Conservation (phyloP, 331 rosid species). For the Rosa hybrid region DNA sequence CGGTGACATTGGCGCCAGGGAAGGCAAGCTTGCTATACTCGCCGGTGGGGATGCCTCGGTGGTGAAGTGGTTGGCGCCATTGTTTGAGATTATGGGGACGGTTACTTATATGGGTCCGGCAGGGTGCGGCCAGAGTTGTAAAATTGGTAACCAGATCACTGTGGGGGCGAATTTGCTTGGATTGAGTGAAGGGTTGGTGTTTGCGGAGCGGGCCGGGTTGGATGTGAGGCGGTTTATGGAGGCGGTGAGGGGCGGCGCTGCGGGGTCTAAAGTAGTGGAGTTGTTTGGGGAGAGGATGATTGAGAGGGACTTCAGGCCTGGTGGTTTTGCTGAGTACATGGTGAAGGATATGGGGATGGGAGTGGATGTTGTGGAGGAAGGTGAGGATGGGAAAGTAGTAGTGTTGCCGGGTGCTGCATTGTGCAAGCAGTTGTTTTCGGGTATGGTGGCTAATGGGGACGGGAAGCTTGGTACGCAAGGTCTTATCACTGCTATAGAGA, state of each 20-base stretch:
- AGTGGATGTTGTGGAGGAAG: conserved; percentile 55
- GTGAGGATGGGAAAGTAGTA: conserved; percentile 37
- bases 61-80: conserved; percentile 63
- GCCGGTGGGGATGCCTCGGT: conserved; percentile 63
- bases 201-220: conserved; percentile 71
- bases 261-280: conserved; percentile 67
- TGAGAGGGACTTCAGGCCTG: conserved; percentile 60
- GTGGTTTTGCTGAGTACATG: conserved; percentile 69
- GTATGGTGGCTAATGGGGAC: conserved; percentile 79
- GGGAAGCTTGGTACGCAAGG: conserved; percentile 78
- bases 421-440: conserved; percentile 60
- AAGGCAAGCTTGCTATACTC: conserved; percentile 72
- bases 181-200: conserved; percentile 75
- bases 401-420: conserved; percentile 81
- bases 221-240: conserved; percentile 48
- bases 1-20: conserved; percentile 82
- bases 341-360: conserved; percentile 94
- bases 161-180: conserved; percentile 64
- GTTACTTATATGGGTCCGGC: conserved; percentile 58
- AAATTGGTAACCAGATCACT: conserved; percentile 72
- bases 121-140: conserved; percentile 81
- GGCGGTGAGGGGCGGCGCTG: conserved; percentile 61
- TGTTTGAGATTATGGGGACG: conserved; percentile 54
- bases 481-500: conserved; percentile 65
- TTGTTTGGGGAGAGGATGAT: conserved; percentile 73